These are phyloP conservation scores for Cardiosporidium cionae DNA, from an alignment of 169 alveolate genomes.

Conservation along the genomic window DNA sequence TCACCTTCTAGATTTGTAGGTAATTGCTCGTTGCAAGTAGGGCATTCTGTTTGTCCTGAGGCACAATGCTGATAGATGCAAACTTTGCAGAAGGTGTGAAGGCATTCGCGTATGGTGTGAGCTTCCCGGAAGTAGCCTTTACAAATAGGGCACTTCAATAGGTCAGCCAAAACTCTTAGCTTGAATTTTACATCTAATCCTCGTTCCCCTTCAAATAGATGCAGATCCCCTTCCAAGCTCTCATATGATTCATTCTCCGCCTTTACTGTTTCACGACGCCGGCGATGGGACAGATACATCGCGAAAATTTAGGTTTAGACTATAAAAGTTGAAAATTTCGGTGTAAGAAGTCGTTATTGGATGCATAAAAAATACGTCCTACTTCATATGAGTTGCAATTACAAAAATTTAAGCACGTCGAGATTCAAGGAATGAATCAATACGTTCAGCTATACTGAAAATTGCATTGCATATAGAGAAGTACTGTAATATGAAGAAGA, in stretches of 20 bases:
- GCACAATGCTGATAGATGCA: conserved; percentile 38
- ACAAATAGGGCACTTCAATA: conserved; percentile 40
- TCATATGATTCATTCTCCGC: background rate
- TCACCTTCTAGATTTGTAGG: background rate
- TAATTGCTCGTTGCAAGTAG: conserved; percentile 33
- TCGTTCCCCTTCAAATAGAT: background rate
- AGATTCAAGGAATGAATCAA: no score
- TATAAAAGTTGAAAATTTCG: no score
- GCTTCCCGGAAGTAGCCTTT: conserved; percentile 50
- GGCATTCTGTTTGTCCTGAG: conserved; percentile 39
- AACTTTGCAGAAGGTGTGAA: conserved; percentile 50
- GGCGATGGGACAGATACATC: background rate
- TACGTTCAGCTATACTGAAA: no score
- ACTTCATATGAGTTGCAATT: no score
- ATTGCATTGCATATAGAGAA: no score
- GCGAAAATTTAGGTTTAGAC: no score
- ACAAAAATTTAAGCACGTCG: no score
- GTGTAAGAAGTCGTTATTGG: no score
- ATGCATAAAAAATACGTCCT: no score
- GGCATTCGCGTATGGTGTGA: conserved; percentile 48
- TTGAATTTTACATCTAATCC: background rate
- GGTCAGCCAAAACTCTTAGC: background rate
- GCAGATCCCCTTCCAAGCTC: background rate
- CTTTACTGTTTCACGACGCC: background rate
- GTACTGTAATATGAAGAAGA: no score